Percentiles rank a stretch among this genome's conserved stretches.
phyloP scores from a whole-genome alignment of 192 early-diverging fungal genomes.

The Rhizophagus prolifer region DNA sequence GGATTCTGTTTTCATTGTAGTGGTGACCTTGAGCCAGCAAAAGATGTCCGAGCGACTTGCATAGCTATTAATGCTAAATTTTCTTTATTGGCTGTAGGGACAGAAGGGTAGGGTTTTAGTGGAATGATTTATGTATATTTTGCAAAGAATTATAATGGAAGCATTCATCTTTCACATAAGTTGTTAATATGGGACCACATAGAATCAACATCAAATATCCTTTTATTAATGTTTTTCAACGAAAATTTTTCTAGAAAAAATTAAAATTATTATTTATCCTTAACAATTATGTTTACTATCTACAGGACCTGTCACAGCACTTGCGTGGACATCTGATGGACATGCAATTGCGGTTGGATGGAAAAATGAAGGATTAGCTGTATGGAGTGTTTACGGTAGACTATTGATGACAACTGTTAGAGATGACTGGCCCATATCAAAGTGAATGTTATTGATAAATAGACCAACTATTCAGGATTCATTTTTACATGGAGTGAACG shows the following conservation, averaged over 20 bases:
- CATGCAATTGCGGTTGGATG: constrained; percentile 72
- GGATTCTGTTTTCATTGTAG: constrained; percentile 54
- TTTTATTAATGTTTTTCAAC: neutral
- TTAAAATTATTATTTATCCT: constrained; percentile 7
- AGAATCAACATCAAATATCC: constrained; percentile 29
- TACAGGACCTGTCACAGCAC: constrained; percentile 43
- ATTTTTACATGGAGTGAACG: constrained; percentile 57
- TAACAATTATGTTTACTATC: constrained; percentile 18
- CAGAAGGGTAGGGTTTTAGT: constrained; percentile 47
- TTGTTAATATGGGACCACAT: constrained; percentile 30
- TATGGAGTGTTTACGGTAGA: constrained; percentile 81
- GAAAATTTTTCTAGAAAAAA: too few relatives aligned
- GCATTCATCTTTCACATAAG: constrained; percentile 52
- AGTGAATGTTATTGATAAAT: constrained; percentile 35
- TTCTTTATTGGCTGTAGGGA: constrained; percentile 71
- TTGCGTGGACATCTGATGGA: constrained; percentile 76
- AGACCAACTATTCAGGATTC: constrained; percentile 47
- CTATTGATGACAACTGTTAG: constrained; percentile 56
- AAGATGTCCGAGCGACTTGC: constrained; percentile 47
- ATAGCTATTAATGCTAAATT: constrained; percentile 70
- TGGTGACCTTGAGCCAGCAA: constrained; percentile 38
- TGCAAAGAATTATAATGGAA: constrained; percentile 46
- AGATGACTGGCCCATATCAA: constrained; percentile 45
- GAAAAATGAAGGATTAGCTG: constrained; percentile 59
- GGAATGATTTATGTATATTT: constrained; percentile 55